These are phyloP conservation scores for Scortechinia acanthostroma DNA, from an alignment of 2,329 filamentous ascomycete species.

Conservation along the genomic window DNA sequence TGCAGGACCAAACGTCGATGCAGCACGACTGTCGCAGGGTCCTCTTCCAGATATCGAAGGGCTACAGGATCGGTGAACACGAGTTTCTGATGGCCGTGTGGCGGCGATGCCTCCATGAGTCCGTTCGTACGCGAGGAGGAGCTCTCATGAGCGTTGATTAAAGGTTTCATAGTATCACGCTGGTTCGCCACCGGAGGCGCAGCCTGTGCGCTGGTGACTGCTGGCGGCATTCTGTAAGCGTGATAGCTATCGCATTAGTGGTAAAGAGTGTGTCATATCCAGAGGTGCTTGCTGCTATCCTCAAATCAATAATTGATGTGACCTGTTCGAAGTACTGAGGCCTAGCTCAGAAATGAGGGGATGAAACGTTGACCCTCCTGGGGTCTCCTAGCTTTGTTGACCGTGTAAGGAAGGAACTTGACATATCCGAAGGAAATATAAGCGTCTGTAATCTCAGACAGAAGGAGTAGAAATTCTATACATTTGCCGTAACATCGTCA, in stretches of 20 bases:
- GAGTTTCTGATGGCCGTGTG: neutral
- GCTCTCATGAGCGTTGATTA: neutral
- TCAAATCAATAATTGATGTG: too few species aligned
- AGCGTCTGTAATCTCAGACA: too few species aligned
- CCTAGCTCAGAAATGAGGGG: neutral
- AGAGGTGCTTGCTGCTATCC: too few species aligned
- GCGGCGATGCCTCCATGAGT: neutral
- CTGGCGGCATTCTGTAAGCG: neutral
- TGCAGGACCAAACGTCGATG: constrained; percentile 41
- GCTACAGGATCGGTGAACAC: neutral
- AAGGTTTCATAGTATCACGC: neutral
- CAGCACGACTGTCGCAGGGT: constrained; percentile 47
- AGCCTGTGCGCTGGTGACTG: neutral
- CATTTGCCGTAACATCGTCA: too few species aligned
- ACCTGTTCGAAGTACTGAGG: too few species aligned
- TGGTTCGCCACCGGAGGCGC: neutral
- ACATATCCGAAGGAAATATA: constrained; percentile 1
- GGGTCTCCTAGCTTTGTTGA: neutral
- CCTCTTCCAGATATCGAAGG: constrained; percentile 48
- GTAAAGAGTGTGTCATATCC: too few species aligned
- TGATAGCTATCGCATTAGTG: too few species aligned
- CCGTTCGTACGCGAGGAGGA: neutral
- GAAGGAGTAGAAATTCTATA: too few species aligned
- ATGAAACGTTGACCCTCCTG: neutral
- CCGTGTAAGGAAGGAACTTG: neutral